phyloP scores from a whole-genome alignment of 768 basidiomycete genomes.

The Lenzites betulinus region DNA sequence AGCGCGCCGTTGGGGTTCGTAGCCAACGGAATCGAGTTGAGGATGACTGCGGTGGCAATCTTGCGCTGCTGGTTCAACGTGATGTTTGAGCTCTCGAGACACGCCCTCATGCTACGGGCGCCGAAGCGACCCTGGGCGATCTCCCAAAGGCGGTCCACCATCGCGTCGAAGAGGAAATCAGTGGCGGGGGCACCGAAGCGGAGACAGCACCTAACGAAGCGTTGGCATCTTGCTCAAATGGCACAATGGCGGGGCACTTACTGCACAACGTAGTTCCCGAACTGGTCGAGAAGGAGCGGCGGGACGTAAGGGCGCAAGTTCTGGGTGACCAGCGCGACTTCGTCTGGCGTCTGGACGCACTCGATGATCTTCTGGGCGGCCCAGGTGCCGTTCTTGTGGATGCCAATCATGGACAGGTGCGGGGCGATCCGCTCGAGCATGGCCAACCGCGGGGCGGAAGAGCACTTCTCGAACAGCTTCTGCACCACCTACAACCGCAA shows the following conservation, averaged over 20 bases:
- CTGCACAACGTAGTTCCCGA: conserved; percentile 93
- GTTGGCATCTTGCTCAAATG: conserved; percentile 4
- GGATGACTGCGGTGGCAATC: conserved; percentile 89
- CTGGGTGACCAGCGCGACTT: conserved; percentile 80
- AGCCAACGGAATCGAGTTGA: conserved; percentile 96
- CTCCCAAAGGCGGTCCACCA: conserved; percentile 98
- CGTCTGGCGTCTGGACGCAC: conserved; percentile 86
- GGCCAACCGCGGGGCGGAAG: conserved; percentile 70
- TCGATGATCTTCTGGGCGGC: conserved; percentile 99
- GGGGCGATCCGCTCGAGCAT: conserved; percentile 95
- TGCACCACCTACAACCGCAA: conserved; percentile 73
- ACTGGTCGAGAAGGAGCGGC: conserved; percentile 91
- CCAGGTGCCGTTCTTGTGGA: conserved; percentile 99
- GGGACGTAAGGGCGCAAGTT: conserved; percentile 91
- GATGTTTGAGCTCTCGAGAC: conserved; percentile 88
- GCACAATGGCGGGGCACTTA: conserved; percentile 41
- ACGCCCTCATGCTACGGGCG: conserved; percentile 96
- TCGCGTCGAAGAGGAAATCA: conserved; percentile 97
- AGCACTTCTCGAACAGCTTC: conserved; percentile 93
- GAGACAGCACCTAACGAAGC: conserved; percentile 70
- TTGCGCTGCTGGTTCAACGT: conserved; percentile 91
- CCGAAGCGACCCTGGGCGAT: conserved; percentile 97
- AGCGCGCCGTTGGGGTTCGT: conserved; percentile 98
- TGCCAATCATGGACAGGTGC: conserved; percentile 95
- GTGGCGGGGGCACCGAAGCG: conserved; percentile 88